Evolutionary conservation across 208 protist genomes (phyloP).

Genomic region (Tritrichomonas foetus): DNA sequence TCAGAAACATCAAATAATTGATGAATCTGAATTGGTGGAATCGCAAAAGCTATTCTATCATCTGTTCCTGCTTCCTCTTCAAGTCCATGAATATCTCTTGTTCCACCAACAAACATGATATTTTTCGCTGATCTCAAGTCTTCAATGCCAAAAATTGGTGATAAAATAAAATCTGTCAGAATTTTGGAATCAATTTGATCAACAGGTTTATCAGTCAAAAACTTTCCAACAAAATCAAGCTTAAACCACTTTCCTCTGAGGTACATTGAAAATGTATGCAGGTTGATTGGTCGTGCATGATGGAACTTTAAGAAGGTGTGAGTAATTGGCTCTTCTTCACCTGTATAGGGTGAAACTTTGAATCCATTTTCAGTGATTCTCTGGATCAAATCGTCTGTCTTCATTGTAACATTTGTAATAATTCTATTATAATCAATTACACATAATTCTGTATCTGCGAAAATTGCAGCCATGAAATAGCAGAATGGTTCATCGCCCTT

Average conservation of each 20-base stretch:
- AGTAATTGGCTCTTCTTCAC: not conserved
- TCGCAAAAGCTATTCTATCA: not conserved
- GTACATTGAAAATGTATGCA: not conserved
- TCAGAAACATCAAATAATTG: conserved; percentile 39
- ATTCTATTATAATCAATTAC: conserved; percentile 41
- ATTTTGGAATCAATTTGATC: conserved; percentile 27
- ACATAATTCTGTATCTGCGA: not conserved
- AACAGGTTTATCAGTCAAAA: not conserved
- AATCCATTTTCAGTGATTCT: not conserved
- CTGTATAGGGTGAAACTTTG: not conserved
- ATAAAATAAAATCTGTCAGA: conserved; percentile 2
- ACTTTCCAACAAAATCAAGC: not conserved
- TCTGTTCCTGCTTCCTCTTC: not conserved
- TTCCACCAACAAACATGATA: conserved; percentile 36
- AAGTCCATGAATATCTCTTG: not conserved
- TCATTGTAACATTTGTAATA: not conserved
- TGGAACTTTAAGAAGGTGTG: not conserved
- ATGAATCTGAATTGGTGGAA: not conserved
- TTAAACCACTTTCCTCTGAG: not conserved
- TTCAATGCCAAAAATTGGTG: conserved; percentile 37
- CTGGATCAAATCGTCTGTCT: not conserved
- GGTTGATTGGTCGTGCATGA: not conserved
- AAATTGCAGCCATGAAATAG: conserved; percentile 38
- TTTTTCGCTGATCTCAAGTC: not conserved
- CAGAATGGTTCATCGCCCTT: conserved; percentile 25